Base-by-base conservation (phyloP, 192 early-diverging fungal species). In the Coemansia sp. region DNA sequence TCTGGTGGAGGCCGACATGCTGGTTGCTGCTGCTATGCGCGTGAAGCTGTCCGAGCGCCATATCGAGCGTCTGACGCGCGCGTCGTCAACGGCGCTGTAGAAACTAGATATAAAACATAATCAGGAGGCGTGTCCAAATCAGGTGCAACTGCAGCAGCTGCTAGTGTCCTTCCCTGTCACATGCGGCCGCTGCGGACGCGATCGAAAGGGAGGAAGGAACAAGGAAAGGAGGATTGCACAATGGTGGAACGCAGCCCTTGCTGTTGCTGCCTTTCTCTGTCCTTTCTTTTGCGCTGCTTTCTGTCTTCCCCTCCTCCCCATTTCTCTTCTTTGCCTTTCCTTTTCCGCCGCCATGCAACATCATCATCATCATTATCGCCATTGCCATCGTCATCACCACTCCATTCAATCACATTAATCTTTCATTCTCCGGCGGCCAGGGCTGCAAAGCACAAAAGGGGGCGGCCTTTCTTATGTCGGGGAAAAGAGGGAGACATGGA, bases 21-120 rank as follows among this genome's bases (percentile, higher is more conserved):
- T 96, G 13, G 69, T 96, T 40, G 88, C 87, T 1, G 84, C 86
- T 6, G 91, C 91, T 3, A 74, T 92, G 22, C 83, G 84, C 26
- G 89, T 96, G 60, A 88, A 88, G 65, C 43, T 96, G 13, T 84
- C 86, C 1, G 86, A 85, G 58, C 69, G 76, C 3, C 85, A 86
- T 40, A 84, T 88, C 19, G 82, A 65, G 16, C 72, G 74, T 10
- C 78, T 86, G 65, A 80, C 81, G 5, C 51, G 26, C 21, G 51
- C 51, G 15, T 54, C 51, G 21, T 26, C 22, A 9, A 54, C 51
- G 7, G 22, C 22, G 51, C 19, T 54, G 51, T 54, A 26, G n/a
- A 16, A n/a, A 12, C 6, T 48, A 8, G 16, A 49, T 49, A 8
- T 15, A 26, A 26, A 54, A 8, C 7, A 10, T 2, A 32, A 26